Base-by-base conservation (phyloP, 108 stramenopile species). In the Epipyxis sp. region DNA sequence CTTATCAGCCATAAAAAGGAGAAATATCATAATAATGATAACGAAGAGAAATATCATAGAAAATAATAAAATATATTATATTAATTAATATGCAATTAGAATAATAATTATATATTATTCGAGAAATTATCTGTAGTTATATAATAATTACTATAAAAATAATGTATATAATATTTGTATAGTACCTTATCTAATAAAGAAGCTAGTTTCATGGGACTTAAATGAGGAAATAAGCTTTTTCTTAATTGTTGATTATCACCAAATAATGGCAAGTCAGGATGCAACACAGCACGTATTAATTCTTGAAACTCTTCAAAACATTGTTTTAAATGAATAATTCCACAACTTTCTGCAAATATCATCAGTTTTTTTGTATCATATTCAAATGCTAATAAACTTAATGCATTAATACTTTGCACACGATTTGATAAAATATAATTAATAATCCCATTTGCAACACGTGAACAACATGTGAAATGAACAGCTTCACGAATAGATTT, bases 391-490 rank as follows among this genome's bases (percentile, higher is more conserved):
- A 54, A 10, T 6, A 74, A 32, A 10, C 32, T 32, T 10, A 34
- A 57, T 16, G 43, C 43, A 42, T 74, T 74, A 39, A 74, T 34
- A 6, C 50, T 37, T 27, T 10, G 6, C 6, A 74, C 71, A 13
- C 25, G 3, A 34, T 46, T 30, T 16, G 65, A 68, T 32, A 74
- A 54, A 6, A 74, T 3, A 42, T 42, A 74, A 54, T 20, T 37
- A 6, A 74, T 16, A 29, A 74, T 37, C 20, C 50, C 71, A 10
- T 35, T 13, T 34, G 44, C 3, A 13, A 74, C 27, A 13, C 34
- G 40, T 10, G 71, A 27, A 57, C 71, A 74, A 10, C n/a, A 74
- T 6, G 34, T 74, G 34, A 74, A 74, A 42, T 74, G 71, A 13
- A 57, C 34, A 10, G 71, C 6, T 32, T 74, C 71, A 32, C 71